Conservation (phyloP, 2,329 filamentous ascomycete species). For the Aspergillus ibericus region DNA sequence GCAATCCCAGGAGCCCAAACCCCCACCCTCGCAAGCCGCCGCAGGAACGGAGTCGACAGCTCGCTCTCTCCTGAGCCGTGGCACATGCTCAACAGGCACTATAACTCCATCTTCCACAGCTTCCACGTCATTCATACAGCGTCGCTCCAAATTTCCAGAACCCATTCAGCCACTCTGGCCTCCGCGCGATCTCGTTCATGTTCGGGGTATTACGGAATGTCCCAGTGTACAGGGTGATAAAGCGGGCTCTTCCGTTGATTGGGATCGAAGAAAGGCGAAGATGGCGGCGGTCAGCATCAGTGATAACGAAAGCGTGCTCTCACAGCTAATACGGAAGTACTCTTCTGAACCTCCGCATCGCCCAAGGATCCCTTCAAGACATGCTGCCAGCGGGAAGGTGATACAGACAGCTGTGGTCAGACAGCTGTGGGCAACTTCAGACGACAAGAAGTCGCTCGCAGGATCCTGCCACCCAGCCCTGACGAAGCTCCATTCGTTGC, state of each 20-base stretch:
- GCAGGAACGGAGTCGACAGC: background rate
- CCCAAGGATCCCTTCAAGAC: constrained; percentile 31
- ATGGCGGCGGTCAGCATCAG: constrained; percentile 31
- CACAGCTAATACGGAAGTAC: background rate
- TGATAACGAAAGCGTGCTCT: constrained; percentile 36
- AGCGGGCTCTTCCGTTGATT: background rate
- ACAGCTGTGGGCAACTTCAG: constrained; percentile 28
- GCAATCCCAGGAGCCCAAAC: background rate
- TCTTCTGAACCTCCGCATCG: background rate
- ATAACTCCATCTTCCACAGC: background rate
- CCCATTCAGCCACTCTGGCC: constrained; percentile 42
- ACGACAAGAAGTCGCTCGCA: constrained; percentile 5
- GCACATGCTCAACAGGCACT: background rate
- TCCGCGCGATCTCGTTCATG: constrained; percentile 38
- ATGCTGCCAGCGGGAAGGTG: constrained; percentile 30
- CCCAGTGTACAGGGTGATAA: background rate
- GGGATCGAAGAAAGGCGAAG: constrained; percentile 42
- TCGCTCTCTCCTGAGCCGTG: background rate
- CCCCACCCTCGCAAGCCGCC: background rate
- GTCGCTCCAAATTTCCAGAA: constrained; percentile 31
- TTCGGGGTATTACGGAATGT: constrained; percentile 50
- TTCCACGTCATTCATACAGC: constrained; percentile 21
- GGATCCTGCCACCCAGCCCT: constrained; percentile 58
- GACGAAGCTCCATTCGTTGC: constrained; percentile 56
- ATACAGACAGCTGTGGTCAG: constrained; percentile 30